phyloP scores from a whole-genome alignment of 768 basidiomycete species.

The Nidularia sp. region DNA sequence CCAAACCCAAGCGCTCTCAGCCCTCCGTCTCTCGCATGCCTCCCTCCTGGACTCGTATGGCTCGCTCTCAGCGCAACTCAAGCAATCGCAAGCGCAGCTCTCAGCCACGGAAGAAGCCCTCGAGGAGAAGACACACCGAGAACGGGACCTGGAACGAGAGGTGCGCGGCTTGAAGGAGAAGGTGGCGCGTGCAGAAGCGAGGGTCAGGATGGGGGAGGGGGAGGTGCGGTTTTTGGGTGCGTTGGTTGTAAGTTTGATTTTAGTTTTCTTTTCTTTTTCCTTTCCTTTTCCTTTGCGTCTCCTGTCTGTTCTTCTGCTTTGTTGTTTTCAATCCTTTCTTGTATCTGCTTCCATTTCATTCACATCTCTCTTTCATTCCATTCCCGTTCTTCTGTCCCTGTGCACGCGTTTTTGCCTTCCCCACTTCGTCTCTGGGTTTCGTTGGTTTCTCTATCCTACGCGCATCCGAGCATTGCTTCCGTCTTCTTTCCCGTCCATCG shows the following conservation, averaged over 20 bases:
- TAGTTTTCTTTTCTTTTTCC: not conserved
- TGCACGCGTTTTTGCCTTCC: too few species aligned
- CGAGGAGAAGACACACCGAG: not conserved
- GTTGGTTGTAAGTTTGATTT: constrained; percentile 48
- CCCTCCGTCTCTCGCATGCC: constrained; percentile 59
- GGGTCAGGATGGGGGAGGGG: constrained; percentile 36
- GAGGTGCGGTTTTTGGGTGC: constrained; percentile 68
- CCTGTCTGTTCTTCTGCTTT: not conserved
- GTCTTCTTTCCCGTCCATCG: too few species aligned
- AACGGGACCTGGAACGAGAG: constrained; percentile 28
- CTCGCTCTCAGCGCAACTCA: constrained; percentile 44
- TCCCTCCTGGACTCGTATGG: constrained; percentile 67
- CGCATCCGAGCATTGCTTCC: too few species aligned
- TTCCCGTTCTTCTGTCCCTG: too few species aligned
- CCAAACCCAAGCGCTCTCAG: constrained; percentile 53
- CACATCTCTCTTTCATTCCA: too few species aligned
- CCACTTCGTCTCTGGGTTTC: too few species aligned
- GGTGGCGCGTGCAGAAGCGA: constrained; percentile 21
- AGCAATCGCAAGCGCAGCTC: too few species aligned
- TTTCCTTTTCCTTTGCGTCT: not conserved
- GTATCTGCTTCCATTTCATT: too few species aligned
- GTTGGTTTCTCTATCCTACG: too few species aligned
- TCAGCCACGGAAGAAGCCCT: too few species aligned
- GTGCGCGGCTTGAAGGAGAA: constrained; percentile 34
- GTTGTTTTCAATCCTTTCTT: too few species aligned